phyloP scores from a whole-genome alignment of 2,329 filamentous ascomycete genomes.

The Cercospora sp. region DNA sequence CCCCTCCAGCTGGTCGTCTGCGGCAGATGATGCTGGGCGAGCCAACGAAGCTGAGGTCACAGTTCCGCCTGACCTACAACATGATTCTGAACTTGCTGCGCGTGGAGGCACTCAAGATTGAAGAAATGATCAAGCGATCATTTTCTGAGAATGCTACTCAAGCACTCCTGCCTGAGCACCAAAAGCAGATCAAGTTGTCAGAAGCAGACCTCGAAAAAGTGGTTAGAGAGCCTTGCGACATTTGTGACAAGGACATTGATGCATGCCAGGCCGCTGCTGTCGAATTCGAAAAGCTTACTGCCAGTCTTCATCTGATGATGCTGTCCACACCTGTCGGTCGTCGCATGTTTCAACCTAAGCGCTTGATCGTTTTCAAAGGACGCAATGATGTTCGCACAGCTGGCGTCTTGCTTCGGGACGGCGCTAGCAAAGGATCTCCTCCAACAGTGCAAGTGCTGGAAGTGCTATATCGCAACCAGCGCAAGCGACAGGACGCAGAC shows the following conservation, averaged over 20 bases:
- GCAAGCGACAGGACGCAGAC: conserved; percentile 76
- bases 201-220: conserved; percentile 90
- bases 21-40: conserved; percentile 94
- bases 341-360: conserved; percentile 72
- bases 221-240: conserved; percentile 77
- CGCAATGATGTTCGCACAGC: conserved; percentile 78
- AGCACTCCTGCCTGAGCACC: conserved; percentile 87
- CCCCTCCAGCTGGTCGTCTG: conserved; percentile 78
- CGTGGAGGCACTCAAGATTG: conserved; percentile 95
- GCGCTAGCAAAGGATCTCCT: conserved; percentile 63
- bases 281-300: conserved; percentile 75
- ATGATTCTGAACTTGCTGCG: conserved; percentile 97
- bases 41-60: conserved; percentile 89
- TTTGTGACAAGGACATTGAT: conserved; percentile 79
- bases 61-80: conserved; percentile 97
- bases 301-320: conserved; percentile 74
- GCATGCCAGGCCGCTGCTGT: conserved; percentile 79
- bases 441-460: conserved; percentile 78
- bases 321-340: conserved; percentile 79
- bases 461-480: conserved; percentile 63
- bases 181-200: conserved; percentile 88
- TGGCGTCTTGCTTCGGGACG: conserved; percentile 77
- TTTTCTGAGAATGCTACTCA: conserved; percentile 98
- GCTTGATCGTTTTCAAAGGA: conserved; percentile 76
- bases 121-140: conserved; percentile 99